phyloP scores from a whole-genome alignment of 805 yeast genomes.

The Nakazawaea ernobii region DNA sequence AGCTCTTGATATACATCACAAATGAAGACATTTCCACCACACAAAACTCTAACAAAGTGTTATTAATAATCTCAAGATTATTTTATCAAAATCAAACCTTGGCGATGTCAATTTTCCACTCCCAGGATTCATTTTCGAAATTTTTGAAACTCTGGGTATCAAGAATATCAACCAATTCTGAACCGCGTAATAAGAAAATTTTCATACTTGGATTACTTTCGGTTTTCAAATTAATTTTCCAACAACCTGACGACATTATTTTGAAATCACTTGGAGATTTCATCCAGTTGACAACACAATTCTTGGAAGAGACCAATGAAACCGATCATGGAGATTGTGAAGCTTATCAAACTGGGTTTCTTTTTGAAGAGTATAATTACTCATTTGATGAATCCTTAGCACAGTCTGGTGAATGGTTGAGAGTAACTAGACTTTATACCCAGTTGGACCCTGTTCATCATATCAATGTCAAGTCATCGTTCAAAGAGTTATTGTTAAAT shows the following conservation, averaged over 20 bases:
- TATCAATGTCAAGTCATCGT: conserved; percentile 40
- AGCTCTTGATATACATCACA: conserved; percentile 31
- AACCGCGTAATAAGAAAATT: conserved; percentile 67
- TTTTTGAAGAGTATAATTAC: conserved; percentile 29
- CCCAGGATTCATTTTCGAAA: conserved; percentile 13
- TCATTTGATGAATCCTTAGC: conserved; percentile 17
- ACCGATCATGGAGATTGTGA: conserved; percentile 47
- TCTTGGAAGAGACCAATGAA: conserved; percentile 76
- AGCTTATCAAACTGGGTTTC: conserved; percentile 39
- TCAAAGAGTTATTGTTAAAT: conserved; percentile 26
- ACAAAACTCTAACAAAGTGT: conserved; percentile 30
- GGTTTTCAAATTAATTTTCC: conserved; percentile 20
- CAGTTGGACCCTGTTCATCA: conserved; percentile 47
- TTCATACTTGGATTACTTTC: conserved; percentile 23
- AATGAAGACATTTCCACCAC: conserved; percentile 38
- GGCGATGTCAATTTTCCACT: conserved; percentile 20
- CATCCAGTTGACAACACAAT: conserved; percentile 24
- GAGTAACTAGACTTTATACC: conserved; percentile 33
- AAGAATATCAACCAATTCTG: conserved; percentile 49
- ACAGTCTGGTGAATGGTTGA: conserved; percentile 35
- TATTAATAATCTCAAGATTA: conserved; percentile 31
- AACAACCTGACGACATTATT: conserved; percentile 17
- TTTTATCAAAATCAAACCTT: conserved; percentile 29
- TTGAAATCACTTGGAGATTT: conserved; percentile 26
- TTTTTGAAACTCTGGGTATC: conserved; percentile 20